Evolutionary conservation across 1,139 yeast species (phyloP).

Genomic region (Saccharomyces hybrid): DNA sequence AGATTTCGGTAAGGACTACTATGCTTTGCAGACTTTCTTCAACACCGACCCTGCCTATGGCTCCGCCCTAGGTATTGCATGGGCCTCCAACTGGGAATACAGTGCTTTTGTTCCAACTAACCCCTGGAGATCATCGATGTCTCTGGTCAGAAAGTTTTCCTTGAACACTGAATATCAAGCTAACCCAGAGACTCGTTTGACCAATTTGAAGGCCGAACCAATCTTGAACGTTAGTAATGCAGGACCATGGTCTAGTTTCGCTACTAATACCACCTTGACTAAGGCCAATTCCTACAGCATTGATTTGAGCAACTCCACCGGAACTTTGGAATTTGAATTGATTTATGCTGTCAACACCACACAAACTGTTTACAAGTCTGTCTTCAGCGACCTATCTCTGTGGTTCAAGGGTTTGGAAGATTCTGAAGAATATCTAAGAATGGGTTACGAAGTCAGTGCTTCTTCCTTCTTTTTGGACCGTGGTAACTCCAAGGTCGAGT

Average conservation of each 20-base stretch:
- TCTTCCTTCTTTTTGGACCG: conserved; percentile 22
- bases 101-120: conserved; percentile 31
- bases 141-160: conserved; percentile 30
- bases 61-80: conserved; percentile 32
- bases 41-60: conserved; percentile 16
- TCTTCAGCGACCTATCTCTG: conserved; percentile 13
- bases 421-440: conserved; percentile 14
- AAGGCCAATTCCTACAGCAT: not conserved
- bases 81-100: conserved; percentile 39
- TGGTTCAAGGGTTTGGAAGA: conserved; percentile 12
- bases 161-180: conserved; percentile 20
- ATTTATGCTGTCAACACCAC: conserved; percentile 13
- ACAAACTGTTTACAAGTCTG: conserved; percentile 7
- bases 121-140: conserved; percentile 33
- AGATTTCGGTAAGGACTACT: conserved; percentile 35
- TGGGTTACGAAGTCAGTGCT: conserved; percentile 20
- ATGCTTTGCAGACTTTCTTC: conserved; percentile 33
- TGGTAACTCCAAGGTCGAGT: conserved; percentile 17
- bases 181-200: conserved; percentile 23
- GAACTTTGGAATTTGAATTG: conserved; percentile 10
- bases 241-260: not conserved
- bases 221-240: conserved; percentile 8
- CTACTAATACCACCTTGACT: not conserved
- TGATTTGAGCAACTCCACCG: not conserved
- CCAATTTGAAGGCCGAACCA: conserved; percentile 26